These are phyloP conservation scores for Pharnaceum exiguum DNA, from an alignment of 148 eudicot genomes.

Conservation along the genomic window DNA sequence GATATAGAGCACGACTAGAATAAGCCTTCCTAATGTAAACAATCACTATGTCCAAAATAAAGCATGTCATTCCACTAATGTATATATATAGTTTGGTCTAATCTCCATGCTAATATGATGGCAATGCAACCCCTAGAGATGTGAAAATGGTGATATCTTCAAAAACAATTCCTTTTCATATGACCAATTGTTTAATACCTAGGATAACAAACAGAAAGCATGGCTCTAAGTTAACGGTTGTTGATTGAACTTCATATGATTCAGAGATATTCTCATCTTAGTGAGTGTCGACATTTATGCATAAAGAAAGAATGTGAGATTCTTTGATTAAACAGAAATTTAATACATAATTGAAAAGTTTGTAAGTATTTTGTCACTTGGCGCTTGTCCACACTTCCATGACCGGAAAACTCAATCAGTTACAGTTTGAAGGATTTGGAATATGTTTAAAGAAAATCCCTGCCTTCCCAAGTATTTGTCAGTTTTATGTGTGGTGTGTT, in stretches of 20 bases:
- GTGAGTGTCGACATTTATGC: slow-evolving; percentile 9
- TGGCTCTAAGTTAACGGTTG: not conserved
- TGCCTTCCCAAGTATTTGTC: slow-evolving; percentile 10
- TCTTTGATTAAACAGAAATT: not conserved
- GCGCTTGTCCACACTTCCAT: slow-evolving; percentile 7
- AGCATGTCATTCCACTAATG: slow-evolving; percentile 2
- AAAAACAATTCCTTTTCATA: slow-evolving; percentile 3
- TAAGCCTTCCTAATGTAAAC: slow-evolving; percentile 16
- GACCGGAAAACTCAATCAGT: not conserved
- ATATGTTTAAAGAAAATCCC: not conserved
- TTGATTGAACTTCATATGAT: not conserved
- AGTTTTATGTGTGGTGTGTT: slow-evolving; percentile 16
- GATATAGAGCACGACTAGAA: slow-evolving; percentile 8
- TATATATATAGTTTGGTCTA: not conserved
- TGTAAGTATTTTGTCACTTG: slow-evolving; percentile 4
- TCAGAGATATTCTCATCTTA: slow-evolving; percentile 16
- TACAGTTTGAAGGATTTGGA: not conserved
- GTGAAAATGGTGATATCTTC: slow-evolving; percentile 5
- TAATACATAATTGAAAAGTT: not conserved
- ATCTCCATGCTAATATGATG: not conserved
- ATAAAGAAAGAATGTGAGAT: not conserved
- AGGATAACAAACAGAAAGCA: not conserved
- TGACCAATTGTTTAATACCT: not conserved
- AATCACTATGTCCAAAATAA: slow-evolving; percentile 21
- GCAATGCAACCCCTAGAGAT: not conserved